Conservation (phyloP, 306 rosid species). For the Cyamopsis tetragonoloba region DNA sequence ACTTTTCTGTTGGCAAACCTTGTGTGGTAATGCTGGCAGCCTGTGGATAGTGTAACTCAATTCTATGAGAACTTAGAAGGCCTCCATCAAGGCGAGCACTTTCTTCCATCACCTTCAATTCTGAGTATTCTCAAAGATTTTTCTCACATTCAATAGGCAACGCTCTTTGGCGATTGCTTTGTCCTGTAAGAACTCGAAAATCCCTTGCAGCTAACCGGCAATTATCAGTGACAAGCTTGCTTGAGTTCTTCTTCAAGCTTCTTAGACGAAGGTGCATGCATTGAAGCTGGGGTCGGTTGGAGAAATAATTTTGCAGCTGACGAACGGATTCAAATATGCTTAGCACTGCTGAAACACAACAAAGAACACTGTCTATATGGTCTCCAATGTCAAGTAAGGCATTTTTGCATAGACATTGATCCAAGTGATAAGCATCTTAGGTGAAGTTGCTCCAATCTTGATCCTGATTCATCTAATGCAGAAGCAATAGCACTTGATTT, state of each 20-base stretch:
- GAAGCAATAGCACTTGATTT: slow-evolving; percentile 37
- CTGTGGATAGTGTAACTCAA: no score
- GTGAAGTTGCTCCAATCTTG: slow-evolving; percentile 34
- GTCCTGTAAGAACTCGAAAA: slow-evolving; percentile 36
- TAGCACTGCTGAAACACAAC: slow-evolving; percentile 47
- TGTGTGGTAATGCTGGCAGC: slow-evolving; percentile 23
- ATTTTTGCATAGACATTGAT: slow-evolving; percentile 20
- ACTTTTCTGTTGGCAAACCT: slow-evolving; percentile 29
- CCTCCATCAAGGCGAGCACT: slow-evolving; percentile 49
- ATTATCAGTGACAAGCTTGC: slow-evolving; percentile 47
- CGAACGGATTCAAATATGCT: slow-evolving; percentile 40
- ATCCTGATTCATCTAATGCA: slow-evolving; percentile 30
- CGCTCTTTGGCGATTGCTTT: slow-evolving; percentile 16
- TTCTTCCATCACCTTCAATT: slow-evolving; percentile 34
- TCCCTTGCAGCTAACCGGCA: slow-evolving; percentile 54
- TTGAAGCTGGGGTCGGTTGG: slow-evolving; percentile 28
- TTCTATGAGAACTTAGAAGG: slow-evolving; percentile 45
- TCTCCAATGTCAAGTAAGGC: slow-evolving; percentile 31
- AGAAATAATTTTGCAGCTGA: slow-evolving; percentile 47
- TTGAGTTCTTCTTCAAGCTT: slow-evolving; percentile 50
- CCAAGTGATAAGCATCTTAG: slow-evolving; percentile 39
- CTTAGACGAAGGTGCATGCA: slow-evolving; percentile 43
- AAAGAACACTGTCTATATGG: slow-evolving; percentile 40
- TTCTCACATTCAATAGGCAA: slow-evolving; percentile 36
- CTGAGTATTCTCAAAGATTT: slow-evolving; percentile 38